Evolutionary conservation across 2,329 filamentous ascomycete genomes (phyloP).

Genomic region (Fusarium denticulatum): DNA sequence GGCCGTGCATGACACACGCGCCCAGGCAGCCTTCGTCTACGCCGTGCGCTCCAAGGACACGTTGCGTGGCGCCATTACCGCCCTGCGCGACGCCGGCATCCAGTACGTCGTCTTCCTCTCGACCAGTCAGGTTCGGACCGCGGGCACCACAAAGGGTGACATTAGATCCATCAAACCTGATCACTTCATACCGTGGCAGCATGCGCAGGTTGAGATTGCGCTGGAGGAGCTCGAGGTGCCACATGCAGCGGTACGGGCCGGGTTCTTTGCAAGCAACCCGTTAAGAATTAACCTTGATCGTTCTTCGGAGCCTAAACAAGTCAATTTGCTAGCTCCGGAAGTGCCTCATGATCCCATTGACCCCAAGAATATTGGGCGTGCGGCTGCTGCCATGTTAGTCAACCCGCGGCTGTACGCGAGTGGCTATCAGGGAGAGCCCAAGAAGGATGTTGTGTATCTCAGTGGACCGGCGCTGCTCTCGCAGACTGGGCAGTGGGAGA

Average conservation of each 20-base stretch:
- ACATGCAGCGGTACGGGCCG: neutral
- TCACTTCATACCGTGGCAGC: neutral
- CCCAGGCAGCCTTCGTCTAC: neutral
- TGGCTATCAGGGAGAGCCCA: neutral
- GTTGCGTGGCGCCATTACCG: neutral
- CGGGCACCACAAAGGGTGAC: neutral
- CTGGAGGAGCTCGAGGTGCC: neutral
- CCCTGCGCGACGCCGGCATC: neutral
- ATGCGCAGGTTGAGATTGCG: neutral
- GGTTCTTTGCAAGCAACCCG: neutral
- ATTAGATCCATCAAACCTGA: neutral
- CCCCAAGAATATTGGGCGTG: neutral
- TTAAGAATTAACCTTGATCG: neutral
- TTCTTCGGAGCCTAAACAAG: neutral
- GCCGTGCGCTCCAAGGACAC: neutral
- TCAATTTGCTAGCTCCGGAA: neutral
- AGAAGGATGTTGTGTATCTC: neutral
- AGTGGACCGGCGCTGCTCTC: neutral
- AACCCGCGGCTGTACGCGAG: neutral
- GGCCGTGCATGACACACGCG: neutral
- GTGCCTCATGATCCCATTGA: neutral
- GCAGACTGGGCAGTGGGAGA: neutral
- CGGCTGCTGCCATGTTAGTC: neutral
- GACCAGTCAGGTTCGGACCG: neutral
- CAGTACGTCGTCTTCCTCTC: neutral